Evolutionary conservation across 495 filamentous ascomycete species (phyloP), one percentile per base, ranked within the genome.

Genomic region (Cudoniella acicularis): DNA sequence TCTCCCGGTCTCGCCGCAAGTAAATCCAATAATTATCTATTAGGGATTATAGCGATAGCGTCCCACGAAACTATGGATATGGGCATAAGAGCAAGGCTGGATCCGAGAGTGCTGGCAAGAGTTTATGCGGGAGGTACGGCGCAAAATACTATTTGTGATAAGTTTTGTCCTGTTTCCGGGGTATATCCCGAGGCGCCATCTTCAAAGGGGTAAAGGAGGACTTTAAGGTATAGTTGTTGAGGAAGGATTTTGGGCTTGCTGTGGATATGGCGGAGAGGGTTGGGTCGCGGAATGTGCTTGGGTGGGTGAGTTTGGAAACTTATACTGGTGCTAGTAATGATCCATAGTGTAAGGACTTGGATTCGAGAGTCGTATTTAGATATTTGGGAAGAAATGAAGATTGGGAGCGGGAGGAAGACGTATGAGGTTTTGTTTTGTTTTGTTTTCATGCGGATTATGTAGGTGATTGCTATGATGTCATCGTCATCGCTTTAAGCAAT

Each of bases 1-100:
- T 76, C 75, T 1, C 71, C 79, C 0, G 80, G 81, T 0, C 72
- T 85, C 2, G 73, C 78, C 6, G 77, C 80, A 1, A 83, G 83
- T 60, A 69, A 83, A 1, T 79, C 70, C 56, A 83, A 83, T 62
- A 83, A 83, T 61, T 83, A 83, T 63, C 70, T 75, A 26, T 77
- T 73, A 2, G 77, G 75, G 11, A 66, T 82, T 2, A 83, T 83
- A 59, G 74, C 80, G 0, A 77, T 85, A 27, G 79, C 77, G 0
- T 71, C 67, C 17, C 68, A 76, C 1, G 82, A 85, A 62, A 77
- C 81, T 1, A 72, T 83, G 69, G 73, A 79, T 57, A 80, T 83
- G 67, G 80, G 78, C 0, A 83, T 85, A 64, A n/a, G n/a, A n/a
- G n/a, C n/a, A n/a, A n/a, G n/a, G 0, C 64, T 85, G 57, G 74